Base-by-base conservation (phyloP, 2,329 filamentous ascomycete species). In the Pseudohalonectria lignicola region DNA sequence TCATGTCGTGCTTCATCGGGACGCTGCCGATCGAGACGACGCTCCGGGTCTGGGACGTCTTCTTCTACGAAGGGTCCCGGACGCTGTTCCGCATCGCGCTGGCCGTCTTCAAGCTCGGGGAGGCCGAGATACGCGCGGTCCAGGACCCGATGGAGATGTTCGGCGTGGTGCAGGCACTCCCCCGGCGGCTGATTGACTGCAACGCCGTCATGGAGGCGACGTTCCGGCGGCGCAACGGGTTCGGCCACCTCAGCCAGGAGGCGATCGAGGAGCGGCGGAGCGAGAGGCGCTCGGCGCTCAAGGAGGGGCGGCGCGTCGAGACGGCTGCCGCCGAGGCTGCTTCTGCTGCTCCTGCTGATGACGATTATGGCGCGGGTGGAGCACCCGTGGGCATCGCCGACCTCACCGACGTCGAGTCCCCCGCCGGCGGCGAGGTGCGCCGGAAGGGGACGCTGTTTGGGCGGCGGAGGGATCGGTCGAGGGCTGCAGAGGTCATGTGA, bases 1-100 rank as follows among this genome's bases (percentile, higher is more conserved):
- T 96, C 59, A 95, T 96, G 90, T 93, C 85, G 35, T 84, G 92
- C 50, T 95, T 92, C 57, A 92, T 95, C 43, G 87, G 88, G 38
- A 94, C 86, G 1, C 65, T 96, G 15, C 90, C 90, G 2, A 87
- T 94, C 44, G 90, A 96, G 61, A 86, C 82, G 15, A 90, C 88
- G 0, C 71, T 95, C 15, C 82, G 90, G 7, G 86, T 95, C 2
- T 96, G 90, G 90, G 90, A 96, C 50, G 77, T 86, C 1, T 88
- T 96, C 54, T 94, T 95, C 57, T 94, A 93, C 58, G 90, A 96
- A 59, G 90, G 90, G 4, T 87, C 83, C 35, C 93, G 92, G 57
- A 94, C 87, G 1, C 74, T 96, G 6, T 96, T 95, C 64, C 84
- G 88, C 34, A 85, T 94, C 41, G 86, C 90, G 0, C 66, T 96